Conservation (phyloP, 2,329 filamentous ascomycete genomes). For the Xylaria sp. region DNA sequence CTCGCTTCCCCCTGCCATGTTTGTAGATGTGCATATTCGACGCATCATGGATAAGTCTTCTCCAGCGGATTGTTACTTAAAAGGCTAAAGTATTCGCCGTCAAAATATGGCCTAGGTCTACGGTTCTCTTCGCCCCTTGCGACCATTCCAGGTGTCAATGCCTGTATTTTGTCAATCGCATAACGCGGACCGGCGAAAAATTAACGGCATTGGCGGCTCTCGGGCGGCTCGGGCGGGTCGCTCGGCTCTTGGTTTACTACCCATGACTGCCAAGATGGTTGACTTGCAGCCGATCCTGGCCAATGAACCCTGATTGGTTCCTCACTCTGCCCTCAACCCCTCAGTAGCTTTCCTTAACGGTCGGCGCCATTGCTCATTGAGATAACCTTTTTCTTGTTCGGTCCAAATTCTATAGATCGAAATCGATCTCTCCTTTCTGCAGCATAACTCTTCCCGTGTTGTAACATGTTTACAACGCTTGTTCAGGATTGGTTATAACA, state of each 20-base stretch:
- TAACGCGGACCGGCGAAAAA: neutral
- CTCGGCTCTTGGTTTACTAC: constrained; percentile 8
- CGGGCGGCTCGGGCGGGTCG: constrained; percentile 31
- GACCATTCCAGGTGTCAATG: too few relatives aligned
- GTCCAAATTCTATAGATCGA: neutral
- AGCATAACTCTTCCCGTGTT: neutral
- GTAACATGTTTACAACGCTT: neutral
- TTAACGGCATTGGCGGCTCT: constrained; percentile 7
- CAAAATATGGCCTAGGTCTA: too few relatives aligned
- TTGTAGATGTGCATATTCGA: neutral
- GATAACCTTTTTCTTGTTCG: neutral
- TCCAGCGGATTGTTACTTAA: too few relatives aligned
- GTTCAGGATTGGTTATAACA: neutral
- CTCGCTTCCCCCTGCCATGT: neutral
- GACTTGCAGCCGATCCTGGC: constrained; percentile 33
- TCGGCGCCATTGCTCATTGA: constrained; percentile 4
- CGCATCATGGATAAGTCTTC: neutral
- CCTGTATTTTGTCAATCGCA: neutral
- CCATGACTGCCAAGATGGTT: constrained; percentile 28
- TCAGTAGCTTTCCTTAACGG: constrained; percentile 5
- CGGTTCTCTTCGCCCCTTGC: too few relatives aligned
- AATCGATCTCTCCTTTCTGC: neutral
- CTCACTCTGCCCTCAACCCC: neutral
- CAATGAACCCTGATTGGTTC: constrained; percentile 3
- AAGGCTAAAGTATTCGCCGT: too few relatives aligned